These are phyloP conservation scores for Arthrobotrys musiformis DNA, from an alignment of 2,329 filamentous ascomycete species.

Conservation along the genomic window DNA sequence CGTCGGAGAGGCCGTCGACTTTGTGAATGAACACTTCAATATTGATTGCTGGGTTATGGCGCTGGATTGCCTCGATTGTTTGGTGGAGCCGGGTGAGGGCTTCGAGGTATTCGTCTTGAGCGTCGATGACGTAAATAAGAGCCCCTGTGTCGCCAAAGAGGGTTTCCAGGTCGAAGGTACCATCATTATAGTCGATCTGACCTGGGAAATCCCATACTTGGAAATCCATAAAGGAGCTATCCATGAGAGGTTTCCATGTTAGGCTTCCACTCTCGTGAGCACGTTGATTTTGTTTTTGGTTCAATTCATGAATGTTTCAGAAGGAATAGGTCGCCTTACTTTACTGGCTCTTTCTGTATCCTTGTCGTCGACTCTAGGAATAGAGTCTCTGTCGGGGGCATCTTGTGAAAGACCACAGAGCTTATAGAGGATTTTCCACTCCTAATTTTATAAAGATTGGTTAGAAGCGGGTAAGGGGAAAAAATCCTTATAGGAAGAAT, in stretches of 20 bases:
- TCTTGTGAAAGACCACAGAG: constrained; percentile 98
- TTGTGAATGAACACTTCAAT: constrained; percentile 99
- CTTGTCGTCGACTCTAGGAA: constrained; percentile 94
- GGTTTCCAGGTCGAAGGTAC: constrained; percentile 87
- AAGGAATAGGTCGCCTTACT: constrained; percentile 70
- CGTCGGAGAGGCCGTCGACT: constrained; percentile 94
- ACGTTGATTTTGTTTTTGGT: background rate
- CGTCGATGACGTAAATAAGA: constrained; percentile 97
- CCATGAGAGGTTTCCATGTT: constrained; percentile 25
- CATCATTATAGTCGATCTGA: constrained; percentile 90
- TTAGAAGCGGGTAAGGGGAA: background rate
- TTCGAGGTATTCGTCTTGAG: constrained; percentile 96
- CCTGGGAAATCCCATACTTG: constrained; percentile 98
- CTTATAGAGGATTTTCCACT: constrained; percentile 98
- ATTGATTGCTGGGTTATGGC: constrained; percentile 90
- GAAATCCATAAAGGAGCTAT: constrained; percentile 97
- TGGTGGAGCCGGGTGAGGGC: constrained; percentile 86
- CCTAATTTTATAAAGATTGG: constrained; percentile 66
- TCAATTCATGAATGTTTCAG: background rate
- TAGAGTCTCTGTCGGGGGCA: constrained; percentile 92
- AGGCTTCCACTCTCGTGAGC: constrained; percentile 22
- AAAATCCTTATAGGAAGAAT: constrained; percentile 57
- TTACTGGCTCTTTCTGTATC: constrained; percentile 94
- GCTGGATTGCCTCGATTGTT: constrained; percentile 88
- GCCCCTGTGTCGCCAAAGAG: constrained; percentile 95